phyloP scores from a whole-genome alignment of 345 rosid genomes.

The Psidium guajava region DNA sequence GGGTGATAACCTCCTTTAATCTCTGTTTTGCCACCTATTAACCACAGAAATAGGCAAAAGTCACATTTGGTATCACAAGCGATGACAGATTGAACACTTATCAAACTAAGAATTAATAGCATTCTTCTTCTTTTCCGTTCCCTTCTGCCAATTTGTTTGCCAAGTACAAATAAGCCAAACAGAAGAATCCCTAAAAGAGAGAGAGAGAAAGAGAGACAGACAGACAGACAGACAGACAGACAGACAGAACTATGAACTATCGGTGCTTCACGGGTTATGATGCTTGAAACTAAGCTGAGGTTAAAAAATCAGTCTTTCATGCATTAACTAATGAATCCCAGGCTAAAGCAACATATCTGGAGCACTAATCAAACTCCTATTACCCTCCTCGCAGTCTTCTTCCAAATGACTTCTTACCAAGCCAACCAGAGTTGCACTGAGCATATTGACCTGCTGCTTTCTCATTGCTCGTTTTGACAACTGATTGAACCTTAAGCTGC shows the following conservation, averaged over 20 bases:
- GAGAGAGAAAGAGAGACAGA: too few species aligned
- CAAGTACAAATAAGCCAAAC: background rate
- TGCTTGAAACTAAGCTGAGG: background rate
- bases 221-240: too few species aligned
- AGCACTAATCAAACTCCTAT: background rate
- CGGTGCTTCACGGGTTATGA: background rate
- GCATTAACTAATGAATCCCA: background rate
- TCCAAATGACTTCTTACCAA: background rate
- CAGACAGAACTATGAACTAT: background rate
- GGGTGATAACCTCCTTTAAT: slow-evolving; percentile 58
- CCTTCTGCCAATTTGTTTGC: background rate
- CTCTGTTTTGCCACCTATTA: slow-evolving; percentile 69
- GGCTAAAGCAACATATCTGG: background rate
- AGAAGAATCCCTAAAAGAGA: background rate
- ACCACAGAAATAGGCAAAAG: background rate
- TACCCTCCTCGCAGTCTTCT: background rate
- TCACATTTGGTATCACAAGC: background rate
- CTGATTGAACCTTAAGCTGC: background rate
- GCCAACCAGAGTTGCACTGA: background rate
- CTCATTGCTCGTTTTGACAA: background rate
- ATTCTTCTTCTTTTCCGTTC: background rate
- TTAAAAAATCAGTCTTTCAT: background rate
- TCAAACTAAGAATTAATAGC: background rate
- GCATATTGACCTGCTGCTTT: background rate
- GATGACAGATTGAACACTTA: background rate